A percentile compares a stretch with the other conserved stretches of the same genome.
These are phyloP conservation scores for Solanum bulbocastanum DNA, from an alignment of 257 asterid genomes.

Conservation along the genomic window DNA sequence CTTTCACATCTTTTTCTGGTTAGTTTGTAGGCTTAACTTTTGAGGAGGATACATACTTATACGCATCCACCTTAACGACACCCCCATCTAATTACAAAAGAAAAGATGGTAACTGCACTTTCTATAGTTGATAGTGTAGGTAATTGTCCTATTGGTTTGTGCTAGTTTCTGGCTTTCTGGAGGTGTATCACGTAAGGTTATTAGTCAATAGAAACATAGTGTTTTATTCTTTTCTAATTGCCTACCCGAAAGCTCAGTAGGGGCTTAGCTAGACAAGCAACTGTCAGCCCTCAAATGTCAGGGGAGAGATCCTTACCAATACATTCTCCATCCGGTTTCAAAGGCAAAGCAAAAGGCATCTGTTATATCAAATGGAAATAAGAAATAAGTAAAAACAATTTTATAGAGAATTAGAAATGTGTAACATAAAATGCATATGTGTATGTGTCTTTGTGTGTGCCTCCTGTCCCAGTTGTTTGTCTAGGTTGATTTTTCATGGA, in stretches of 20 bases:
- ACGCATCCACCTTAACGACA: background rate
- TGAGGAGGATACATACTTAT: background rate
- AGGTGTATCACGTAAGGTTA: background rate
- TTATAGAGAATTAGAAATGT: background rate
- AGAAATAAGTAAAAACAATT: background rate
- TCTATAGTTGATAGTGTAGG: background rate
- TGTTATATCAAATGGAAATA: background rate
- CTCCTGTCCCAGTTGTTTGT: background rate
- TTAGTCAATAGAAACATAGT: background rate
- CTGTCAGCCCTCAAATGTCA: background rate
- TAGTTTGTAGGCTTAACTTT: background rate
- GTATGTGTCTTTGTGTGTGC: background rate
- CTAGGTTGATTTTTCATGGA: background rate
- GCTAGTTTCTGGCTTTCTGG: background rate
- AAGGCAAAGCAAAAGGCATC: background rate
- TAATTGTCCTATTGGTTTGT: background rate
- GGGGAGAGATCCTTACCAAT: background rate
- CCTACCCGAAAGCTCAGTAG: background rate
- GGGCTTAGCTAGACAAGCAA: background rate
- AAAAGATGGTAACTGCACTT: background rate
- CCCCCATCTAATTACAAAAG: background rate
- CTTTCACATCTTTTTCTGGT: background rate
- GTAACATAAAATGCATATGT: background rate
- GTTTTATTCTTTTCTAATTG: background rate
- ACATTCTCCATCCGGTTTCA: background rate